Evolutionary conservation across 164 flowering plant genomes (phyloP).

Genomic region (Hamamelis virginiana): DNA sequence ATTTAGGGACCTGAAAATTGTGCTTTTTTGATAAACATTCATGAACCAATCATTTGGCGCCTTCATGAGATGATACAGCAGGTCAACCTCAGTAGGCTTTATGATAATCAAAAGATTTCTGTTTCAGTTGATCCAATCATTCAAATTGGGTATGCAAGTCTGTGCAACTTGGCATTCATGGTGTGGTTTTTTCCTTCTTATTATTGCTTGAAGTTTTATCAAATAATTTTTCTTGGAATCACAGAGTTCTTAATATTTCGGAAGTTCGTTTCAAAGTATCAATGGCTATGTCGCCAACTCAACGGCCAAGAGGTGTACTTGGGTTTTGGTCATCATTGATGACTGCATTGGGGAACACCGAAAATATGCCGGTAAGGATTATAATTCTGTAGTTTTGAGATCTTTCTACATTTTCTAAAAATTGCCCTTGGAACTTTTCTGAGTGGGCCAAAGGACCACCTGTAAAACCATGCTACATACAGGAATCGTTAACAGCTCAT

Average conservation of each 20-base stretch:
- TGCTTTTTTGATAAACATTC: slow-evolving; percentile 81
- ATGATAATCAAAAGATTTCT: slow-evolving; percentile 56
- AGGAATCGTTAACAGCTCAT: too few species aligned
- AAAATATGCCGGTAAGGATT: slow-evolving; percentile 88
- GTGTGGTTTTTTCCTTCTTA: neutral
- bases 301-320: slow-evolving; percentile 96
- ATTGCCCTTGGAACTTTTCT: too few species aligned
- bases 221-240: slow-evolving; percentile 12
- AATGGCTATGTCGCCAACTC: slow-evolving; percentile 98
- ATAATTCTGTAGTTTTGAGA: neutral
- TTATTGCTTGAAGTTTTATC: slow-evolving; percentile 6
- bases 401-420: neutral
- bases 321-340: slow-evolving; percentile 98
- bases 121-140: slow-evolving; percentile 93
- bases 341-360: slow-evolving; percentile 99
- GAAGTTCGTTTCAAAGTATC: slow-evolving; percentile 90
- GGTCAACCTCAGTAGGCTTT: slow-evolving; percentile 55
- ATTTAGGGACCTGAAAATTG: slow-evolving; percentile 84
- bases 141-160: slow-evolving; percentile 72
- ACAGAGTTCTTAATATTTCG: slow-evolving; percentile 82
- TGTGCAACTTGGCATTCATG: neutral
- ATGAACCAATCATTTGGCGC: slow-evolving; percentile 99
- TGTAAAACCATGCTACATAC: too few species aligned
- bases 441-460: too few species aligned
- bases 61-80: slow-evolving; percentile 96